These are phyloP conservation scores for Lactuca sativa DNA, from an alignment of 129 eudicot species.

Conservation along the genomic window DNA sequence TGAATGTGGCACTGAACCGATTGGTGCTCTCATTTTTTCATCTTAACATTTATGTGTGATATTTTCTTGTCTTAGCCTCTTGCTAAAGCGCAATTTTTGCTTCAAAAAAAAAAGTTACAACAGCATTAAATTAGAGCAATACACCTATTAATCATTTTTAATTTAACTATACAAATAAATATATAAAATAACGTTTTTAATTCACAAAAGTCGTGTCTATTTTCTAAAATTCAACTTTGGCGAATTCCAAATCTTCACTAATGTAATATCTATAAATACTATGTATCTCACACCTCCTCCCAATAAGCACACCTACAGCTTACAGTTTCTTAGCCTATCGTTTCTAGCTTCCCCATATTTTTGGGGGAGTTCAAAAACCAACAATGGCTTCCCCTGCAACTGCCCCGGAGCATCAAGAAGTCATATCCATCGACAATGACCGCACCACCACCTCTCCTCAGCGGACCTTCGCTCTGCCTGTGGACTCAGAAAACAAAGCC, in stretches of 20 bases:
- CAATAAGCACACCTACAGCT: conserved; percentile 35
- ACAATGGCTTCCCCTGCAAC: conserved; percentile 22
- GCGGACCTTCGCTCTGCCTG: conserved; percentile 18
- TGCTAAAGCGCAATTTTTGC: too few relatives aligned
- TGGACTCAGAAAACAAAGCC: conserved; percentile 34
- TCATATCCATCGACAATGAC: not conserved
- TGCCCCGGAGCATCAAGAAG: not conserved
- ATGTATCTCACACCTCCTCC: not conserved
- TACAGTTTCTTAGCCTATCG: not conserved
- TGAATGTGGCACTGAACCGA: too few relatives aligned
- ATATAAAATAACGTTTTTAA: too few relatives aligned
- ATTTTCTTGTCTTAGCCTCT: too few relatives aligned
- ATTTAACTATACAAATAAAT: too few relatives aligned
- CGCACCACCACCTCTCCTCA: not conserved
- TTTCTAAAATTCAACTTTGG: conserved; percentile 20
- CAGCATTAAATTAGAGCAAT: too few relatives aligned
- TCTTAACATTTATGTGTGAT: too few relatives aligned
- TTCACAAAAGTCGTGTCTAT: too few relatives aligned
- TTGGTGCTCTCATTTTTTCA: too few relatives aligned
- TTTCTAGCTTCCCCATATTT: not conserved
- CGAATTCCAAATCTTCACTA: not conserved
- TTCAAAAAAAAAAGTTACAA: too few relatives aligned
- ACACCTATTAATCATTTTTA: too few relatives aligned
- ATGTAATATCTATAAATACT: conserved; percentile 10
- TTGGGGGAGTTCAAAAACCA: conserved; percentile 7